Evolutionary conservation across 2,329 filamentous ascomycete genomes (phyloP).

Genomic region (Aciculosporium take): DNA sequence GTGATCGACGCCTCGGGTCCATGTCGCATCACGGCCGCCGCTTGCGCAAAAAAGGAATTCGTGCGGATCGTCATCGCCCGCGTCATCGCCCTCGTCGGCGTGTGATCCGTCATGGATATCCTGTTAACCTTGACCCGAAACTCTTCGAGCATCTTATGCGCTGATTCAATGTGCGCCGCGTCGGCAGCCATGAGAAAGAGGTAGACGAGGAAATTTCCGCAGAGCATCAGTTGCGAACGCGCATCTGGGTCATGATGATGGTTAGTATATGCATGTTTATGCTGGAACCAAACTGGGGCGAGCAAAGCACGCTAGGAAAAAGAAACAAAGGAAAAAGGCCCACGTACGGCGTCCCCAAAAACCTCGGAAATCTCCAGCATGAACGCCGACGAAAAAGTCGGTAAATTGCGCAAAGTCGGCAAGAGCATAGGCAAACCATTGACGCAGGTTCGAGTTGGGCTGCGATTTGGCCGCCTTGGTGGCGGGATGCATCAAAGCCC

Average conservation of each 20-base stretch:
- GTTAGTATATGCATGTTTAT: background rate
- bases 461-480: conserved; percentile 25
- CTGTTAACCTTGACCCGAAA: conserved; percentile 24
- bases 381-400: conserved; percentile 22
- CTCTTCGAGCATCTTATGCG: conserved; percentile 22
- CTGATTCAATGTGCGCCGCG: conserved; percentile 17
- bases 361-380: conserved; percentile 21
- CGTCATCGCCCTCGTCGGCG: conserved; percentile 18
- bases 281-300: background rate
- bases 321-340: background rate
- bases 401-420: conserved; percentile 23
- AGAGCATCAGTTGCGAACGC: conserved; percentile 31
- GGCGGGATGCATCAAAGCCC: conserved; percentile 31
- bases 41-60: conserved; percentile 27
- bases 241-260: conserved; percentile 10
- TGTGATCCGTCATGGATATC: conserved; percentile 18
- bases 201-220: conserved; percentile 34
- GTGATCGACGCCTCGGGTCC: conserved; percentile 8
- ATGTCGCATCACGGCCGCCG: conserved; percentile 15
- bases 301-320: background rate
- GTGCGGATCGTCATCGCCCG: conserved; percentile 23
- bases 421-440: conserved; percentile 21
- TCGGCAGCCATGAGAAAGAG: conserved; percentile 29
- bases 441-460: conserved; percentile 20
- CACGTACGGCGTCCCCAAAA: conserved; percentile 32